phyloP scores from a whole-genome alignment of 805 yeast genomes.

The Saturnispora besseyi region DNA sequence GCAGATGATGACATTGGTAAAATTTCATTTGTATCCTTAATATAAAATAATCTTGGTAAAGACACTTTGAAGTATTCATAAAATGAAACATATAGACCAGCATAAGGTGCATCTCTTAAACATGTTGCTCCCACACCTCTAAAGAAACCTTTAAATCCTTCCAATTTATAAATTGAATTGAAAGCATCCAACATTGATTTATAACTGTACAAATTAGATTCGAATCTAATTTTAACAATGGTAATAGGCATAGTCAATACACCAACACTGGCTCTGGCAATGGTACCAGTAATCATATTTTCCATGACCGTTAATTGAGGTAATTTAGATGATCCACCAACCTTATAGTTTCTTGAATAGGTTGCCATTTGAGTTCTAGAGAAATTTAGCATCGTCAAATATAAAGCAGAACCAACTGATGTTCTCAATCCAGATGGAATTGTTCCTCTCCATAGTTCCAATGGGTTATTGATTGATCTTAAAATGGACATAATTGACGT shows the following conservation, averaged over 20 bases:
- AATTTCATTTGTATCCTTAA: constrained; percentile 2
- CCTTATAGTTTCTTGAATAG: not conserved
- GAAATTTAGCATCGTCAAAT: constrained; percentile 62
- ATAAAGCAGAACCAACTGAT: constrained; percentile 82
- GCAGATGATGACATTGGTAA: constrained; percentile 30
- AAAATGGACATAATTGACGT: constrained; percentile 27
- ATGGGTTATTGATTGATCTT: constrained; percentile 33
- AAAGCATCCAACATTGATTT: constrained; percentile 54
- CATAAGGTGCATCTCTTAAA: constrained; percentile 90
- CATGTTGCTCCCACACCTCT: constrained; percentile 83
- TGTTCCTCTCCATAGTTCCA: constrained; percentile 86
- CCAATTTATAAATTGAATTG: constrained; percentile 40
- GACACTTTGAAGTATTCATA: constrained; percentile 66
- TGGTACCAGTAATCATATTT: constrained; percentile 68
- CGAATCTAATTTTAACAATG: constrained; percentile 79
- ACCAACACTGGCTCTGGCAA: constrained; percentile 77
- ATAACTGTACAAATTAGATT: constrained; percentile 70
- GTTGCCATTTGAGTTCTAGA: constrained; percentile 34
- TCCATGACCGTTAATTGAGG: constrained; percentile 66
- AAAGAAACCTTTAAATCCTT: constrained; percentile 65
- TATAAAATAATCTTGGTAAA: constrained; percentile 36
- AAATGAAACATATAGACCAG: constrained; percentile 81
- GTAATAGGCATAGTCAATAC: constrained; percentile 91
- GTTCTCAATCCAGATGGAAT: constrained; percentile 85
- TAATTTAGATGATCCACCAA: constrained; percentile 33